Conservation (phyloP, 2,329 filamentous ascomycete species). For the Zarea fungicola region DNA sequence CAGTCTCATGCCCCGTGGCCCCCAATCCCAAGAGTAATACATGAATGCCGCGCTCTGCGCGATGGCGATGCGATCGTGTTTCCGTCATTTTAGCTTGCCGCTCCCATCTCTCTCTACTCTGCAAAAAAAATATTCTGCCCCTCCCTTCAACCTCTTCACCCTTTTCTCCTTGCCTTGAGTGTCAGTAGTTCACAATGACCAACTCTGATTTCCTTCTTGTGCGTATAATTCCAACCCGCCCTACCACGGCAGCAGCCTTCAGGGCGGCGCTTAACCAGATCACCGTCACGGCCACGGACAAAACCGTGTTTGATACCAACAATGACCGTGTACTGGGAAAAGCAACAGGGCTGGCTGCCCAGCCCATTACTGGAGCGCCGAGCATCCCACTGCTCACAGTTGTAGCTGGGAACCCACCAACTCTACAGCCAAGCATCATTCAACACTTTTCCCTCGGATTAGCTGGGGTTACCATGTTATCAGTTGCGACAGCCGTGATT, state of each 20-base stretch:
- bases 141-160: neutral
- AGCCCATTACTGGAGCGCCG: neutral
- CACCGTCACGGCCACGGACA: slow-evolving; percentile 7
- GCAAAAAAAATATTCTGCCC: neutral
- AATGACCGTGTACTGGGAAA: slow-evolving; percentile 1
- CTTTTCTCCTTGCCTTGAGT: neutral
- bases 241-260: neutral
- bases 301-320: neutral
- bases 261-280: slow-evolving; percentile 3
- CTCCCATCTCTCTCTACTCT: neutral
- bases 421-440: slow-evolving; percentile 3
- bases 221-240: slow-evolving; percentile 10
- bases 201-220: slow-evolving; percentile 8
- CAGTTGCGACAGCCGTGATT: slow-evolving; percentile 8
- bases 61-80: neutral
- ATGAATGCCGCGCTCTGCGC: neutral
- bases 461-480: neutral
- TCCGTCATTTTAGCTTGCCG: neutral
- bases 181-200: neutral
- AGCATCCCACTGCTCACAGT: neutral
- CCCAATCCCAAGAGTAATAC: neutral
- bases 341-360: slow-evolving; percentile 6
- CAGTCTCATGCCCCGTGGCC: neutral
- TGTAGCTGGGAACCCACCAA: neutral
- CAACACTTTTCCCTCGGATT: neutral